Conservation (phyloP, 495 filamentous ascomycete genomes). For the Xylaria scruposa region DNA sequence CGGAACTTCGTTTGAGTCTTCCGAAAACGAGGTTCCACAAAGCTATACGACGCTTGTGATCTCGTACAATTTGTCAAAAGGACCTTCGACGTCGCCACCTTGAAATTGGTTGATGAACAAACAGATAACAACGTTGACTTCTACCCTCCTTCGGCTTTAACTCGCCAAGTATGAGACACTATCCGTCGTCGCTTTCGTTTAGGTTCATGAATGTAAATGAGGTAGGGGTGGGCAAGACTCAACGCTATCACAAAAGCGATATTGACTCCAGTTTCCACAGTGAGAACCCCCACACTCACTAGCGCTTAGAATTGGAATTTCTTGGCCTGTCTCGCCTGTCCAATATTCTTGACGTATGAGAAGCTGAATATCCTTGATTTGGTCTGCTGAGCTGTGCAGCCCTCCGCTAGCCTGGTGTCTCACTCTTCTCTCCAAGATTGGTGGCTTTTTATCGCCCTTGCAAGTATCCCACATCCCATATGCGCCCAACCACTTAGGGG, state of each 20-base stretch:
- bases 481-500: background rate
- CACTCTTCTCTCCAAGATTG: background rate
- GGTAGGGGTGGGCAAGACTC: slow-evolving; percentile 2
- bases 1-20: background rate
- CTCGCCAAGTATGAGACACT: slow-evolving; percentile 3
- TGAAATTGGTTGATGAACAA: background rate
- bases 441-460: background rate
- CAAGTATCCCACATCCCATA: background rate
- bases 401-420: background rate
- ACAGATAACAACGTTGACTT: background rate
- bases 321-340: background rate
- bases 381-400: background rate
- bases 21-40: background rate
- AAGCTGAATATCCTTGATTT: background rate
- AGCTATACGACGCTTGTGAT: background rate
- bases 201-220: background rate
- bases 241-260: background rate
- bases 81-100: background rate
- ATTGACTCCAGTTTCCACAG: background rate
- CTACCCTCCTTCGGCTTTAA: background rate
- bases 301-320: background rate
- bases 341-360: background rate
- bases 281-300: slow-evolving; percentile 1
- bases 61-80: background rate
- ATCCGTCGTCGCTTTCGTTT: background rate